Evolutionary conservation across 179 eudicot species (phyloP).

Genomic region (Heliamphora ciliata): DNA sequence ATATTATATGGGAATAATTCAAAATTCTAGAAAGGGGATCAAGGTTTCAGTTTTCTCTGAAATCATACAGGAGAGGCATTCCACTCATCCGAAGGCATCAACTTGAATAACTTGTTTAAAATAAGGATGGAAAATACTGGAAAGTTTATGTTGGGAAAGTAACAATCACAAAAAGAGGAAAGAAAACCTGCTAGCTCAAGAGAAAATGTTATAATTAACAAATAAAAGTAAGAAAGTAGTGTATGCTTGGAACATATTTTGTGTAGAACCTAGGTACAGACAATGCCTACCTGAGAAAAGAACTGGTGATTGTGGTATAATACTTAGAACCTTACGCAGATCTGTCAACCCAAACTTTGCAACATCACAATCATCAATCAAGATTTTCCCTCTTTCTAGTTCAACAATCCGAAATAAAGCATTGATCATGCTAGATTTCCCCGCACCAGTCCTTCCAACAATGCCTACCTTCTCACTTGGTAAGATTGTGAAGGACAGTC

Average conservation of each 20-base stretch:
- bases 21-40: not conserved
- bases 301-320: constrained; percentile 71
- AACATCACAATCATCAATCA: constrained; percentile 48
- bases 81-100: not conserved
- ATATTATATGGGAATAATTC: not conserved
- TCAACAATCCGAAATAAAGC: constrained; percentile 71
- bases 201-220: not conserved
- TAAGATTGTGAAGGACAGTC: constrained; percentile 37
- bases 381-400: constrained; percentile 58
- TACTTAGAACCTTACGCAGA: constrained; percentile 54
- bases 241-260: not conserved
- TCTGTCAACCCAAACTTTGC: constrained; percentile 57
- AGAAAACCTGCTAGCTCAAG: not conserved
- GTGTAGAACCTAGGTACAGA: not conserved
- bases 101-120: not conserved
- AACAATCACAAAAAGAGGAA: not conserved
- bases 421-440: constrained; percentile 78
- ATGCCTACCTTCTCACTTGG: constrained; percentile 56
- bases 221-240: not conserved
- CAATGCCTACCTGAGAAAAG: constrained; percentile 53
- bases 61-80: not conserved
- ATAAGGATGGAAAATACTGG: constrained; percentile 3
- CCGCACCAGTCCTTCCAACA: constrained; percentile 80
- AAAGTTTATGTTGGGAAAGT: not conserved
- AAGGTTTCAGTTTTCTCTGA: not conserved